Conservation (phyloP, 306 rosid genomes). For the Prinsepia uniflora region DNA sequence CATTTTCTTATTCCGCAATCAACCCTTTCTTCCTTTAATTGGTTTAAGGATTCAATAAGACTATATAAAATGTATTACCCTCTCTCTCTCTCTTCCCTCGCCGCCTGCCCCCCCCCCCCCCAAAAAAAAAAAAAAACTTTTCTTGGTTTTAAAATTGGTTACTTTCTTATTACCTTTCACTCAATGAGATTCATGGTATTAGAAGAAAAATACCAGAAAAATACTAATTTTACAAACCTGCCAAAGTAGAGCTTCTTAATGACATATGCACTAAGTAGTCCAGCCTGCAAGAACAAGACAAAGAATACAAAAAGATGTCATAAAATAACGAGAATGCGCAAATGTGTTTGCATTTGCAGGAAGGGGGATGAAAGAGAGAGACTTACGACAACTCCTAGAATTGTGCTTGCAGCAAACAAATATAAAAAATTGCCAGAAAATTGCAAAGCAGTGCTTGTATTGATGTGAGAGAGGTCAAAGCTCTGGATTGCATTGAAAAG, state of each 20-base stretch:
- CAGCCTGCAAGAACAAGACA: conserved; percentile 51
- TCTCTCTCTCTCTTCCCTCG: too few relatives aligned
- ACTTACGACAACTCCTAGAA: conserved; percentile 68
- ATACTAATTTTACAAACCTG: conserved; percentile 55
- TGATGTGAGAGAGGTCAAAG: conserved; percentile 77
- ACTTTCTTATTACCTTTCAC: too few relatives aligned
- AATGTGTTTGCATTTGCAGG: not conserved
- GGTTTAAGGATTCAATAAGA: too few relatives aligned
- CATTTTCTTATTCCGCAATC: too few relatives aligned
- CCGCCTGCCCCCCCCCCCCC: too few relatives aligned
- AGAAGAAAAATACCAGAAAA: not conserved
- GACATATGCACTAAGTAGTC: conserved; percentile 72
- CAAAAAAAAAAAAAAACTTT: too few relatives aligned
- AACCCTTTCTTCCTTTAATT: too few relatives aligned
- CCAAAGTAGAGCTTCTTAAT: conserved; percentile 81
- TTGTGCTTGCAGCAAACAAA: conserved; percentile 67
- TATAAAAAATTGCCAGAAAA: conserved; percentile 63
- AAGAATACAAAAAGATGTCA: not conserved
- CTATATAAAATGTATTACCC: too few relatives aligned
- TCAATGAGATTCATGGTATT: not conserved
- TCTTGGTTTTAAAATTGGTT: too few relatives aligned
- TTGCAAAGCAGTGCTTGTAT: conserved; percentile 57
- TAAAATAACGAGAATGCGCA: not conserved
- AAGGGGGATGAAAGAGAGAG: conserved; percentile 18
- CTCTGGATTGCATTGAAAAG: conserved; percentile 95